Conservation (phyloP, 352 stramenopile genomes). For the Pythium scleroteichum region DNA sequence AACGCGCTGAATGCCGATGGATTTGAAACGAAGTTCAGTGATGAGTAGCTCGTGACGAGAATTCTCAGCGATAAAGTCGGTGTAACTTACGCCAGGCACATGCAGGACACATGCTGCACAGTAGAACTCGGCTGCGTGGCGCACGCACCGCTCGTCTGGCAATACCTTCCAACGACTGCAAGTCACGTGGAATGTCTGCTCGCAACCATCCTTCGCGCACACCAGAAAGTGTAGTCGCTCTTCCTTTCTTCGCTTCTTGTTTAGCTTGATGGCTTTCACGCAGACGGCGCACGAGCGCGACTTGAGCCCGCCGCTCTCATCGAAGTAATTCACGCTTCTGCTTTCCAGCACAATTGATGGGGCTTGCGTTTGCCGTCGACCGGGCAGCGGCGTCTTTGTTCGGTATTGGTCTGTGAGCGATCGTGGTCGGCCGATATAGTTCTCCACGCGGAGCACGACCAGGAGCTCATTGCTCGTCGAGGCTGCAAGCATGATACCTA, state of each 20-base stretch:
- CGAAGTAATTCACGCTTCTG: constrained; percentile 52
- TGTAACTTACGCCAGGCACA: constrained; percentile 46
- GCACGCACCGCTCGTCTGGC: constrained; percentile 24
- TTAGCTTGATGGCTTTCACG: constrained; percentile 46
- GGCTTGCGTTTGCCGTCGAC: constrained; percentile 1
- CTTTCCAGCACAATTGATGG: constrained; percentile 10
- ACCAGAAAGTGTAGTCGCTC: constrained; percentile 29
- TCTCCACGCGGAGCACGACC: constrained; percentile 58
- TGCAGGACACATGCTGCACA: constrained; percentile 45
- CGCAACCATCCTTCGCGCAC: constrained; percentile 53
- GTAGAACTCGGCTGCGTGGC: constrained; percentile 37
- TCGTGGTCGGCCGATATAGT: constrained; percentile 45
- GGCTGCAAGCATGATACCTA: constrained; percentile 53
- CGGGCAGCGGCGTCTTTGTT: constrained; percentile 22
- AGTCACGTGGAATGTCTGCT: constrained; percentile 57
- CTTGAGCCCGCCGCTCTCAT: constrained; percentile 50
- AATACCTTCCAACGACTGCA: constrained; percentile 68
- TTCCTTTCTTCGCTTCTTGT: constrained; percentile 18
- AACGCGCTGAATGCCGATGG: constrained; percentile 34
- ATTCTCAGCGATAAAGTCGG: constrained; percentile 65
- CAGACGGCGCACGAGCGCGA: constrained; percentile 58
- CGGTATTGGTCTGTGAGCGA: constrained; percentile 51
- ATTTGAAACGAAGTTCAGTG: constrained; percentile 52
- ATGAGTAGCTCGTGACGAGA: constrained; percentile 38
- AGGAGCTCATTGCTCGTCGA: constrained; percentile 46